Percentiles rank a stretch among this genome's conserved stretches.
Conservation (phyloP, 2,329 filamentous ascomycete genomes). For the Golovinomyces cichoracearum region DNA sequence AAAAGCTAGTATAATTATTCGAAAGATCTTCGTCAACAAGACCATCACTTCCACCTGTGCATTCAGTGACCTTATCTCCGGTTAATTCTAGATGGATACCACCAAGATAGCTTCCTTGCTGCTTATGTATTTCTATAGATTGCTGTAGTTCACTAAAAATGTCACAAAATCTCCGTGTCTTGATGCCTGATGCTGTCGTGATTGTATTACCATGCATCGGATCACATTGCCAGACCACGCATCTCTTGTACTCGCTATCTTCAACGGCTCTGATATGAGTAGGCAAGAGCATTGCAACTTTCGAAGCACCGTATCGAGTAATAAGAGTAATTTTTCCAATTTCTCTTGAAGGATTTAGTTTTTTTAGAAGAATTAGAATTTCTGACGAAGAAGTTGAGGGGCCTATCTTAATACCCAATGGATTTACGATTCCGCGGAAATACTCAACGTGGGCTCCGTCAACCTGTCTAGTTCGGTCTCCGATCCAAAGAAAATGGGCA, state of each 20-base stretch:
- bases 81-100: slow-evolving; percentile 90
- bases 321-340: slow-evolving; percentile 88
- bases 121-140: slow-evolving; percentile 61
- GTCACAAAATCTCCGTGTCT: slow-evolving; percentile 74
- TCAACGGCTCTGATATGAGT: slow-evolving; percentile 74
- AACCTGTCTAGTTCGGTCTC: slow-evolving; percentile 39
- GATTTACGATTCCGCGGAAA: slow-evolving; percentile 87
- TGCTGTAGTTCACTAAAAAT: slow-evolving; percentile 71
- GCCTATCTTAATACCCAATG: slow-evolving; percentile 87
- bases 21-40: slow-evolving; percentile 70
- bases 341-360: slow-evolving; percentile 59
- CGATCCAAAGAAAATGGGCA: slow-evolving; percentile 3
- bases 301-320: slow-evolving; percentile 67
- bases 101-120: slow-evolving; percentile 63
- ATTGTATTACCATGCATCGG: slow-evolving; percentile 81
- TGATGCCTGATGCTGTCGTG: slow-evolving; percentile 50
- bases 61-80: slow-evolving; percentile 89
- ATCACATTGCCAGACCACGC: slow-evolving; percentile 91
- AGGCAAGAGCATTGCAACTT: slow-evolving; percentile 51
- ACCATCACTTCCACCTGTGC: slow-evolving; percentile 67
- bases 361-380: slow-evolving; percentile 52
- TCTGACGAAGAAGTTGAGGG: slow-evolving; percentile 57
- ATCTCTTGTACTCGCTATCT: slow-evolving; percentile 36
- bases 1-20: slow-evolving; percentile 85
- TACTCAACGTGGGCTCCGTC: slow-evolving; percentile 90